Conservation (phyloP, 2,329 filamentous ascomycete genomes). For the Helotiales sp. region DNA sequence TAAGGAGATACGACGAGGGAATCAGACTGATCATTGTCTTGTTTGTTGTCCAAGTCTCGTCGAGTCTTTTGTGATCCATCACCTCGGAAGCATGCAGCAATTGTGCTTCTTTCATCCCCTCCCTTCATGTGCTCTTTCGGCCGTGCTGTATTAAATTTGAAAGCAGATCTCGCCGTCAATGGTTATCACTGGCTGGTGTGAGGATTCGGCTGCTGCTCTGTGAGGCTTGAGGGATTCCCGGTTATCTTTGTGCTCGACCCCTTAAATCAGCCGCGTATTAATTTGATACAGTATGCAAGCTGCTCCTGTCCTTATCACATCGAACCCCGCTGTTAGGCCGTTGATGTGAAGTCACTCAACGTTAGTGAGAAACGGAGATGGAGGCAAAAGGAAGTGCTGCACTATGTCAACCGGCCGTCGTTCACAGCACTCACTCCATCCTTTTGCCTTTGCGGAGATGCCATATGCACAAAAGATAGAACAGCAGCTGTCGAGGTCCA, state of each 20-base stretch:
- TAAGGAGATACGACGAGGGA: background rate
- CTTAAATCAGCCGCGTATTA: constrained; percentile 13
- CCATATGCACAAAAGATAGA: background rate
- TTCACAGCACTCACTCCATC: background rate
- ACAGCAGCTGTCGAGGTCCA: background rate
- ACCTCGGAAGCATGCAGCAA: background rate
- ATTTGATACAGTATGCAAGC: constrained; percentile 2
- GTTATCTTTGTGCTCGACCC: constrained; percentile 3
- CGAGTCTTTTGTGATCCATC: constrained; percentile 2
- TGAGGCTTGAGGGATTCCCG: background rate
- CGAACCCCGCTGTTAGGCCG: background rate
- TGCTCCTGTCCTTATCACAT: constrained; percentile 6
- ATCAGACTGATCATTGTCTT: constrained; percentile 1
- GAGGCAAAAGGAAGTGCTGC: background rate
- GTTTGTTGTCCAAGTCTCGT: background rate
- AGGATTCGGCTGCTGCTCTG: background rate
- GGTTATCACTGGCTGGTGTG: background rate
- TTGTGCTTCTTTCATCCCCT: background rate
- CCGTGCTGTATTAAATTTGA: constrained; percentile 5
- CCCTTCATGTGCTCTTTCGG: background rate
- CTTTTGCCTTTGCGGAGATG: background rate
- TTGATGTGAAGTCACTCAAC: background rate
- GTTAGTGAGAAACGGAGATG: background rate
- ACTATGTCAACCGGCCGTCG: background rate
- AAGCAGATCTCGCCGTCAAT: background rate